phyloP scores from a whole-genome alignment of 805 yeast species.

The Starmerella bacillaris region DNA sequence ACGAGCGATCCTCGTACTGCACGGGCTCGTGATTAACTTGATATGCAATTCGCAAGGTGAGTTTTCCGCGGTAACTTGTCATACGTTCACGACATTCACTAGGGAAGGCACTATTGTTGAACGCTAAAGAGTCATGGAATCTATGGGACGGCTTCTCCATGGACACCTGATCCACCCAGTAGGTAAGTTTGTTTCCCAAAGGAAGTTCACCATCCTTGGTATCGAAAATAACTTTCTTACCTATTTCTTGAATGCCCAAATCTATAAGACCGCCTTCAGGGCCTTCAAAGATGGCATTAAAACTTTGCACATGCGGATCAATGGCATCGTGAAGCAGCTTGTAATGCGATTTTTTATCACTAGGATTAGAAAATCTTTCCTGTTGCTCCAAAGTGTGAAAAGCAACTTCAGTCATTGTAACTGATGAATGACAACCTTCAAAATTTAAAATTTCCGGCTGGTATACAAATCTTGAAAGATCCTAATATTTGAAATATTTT shows the following conservation, averaged over 20 bases:
- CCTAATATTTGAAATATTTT: too few relatives aligned
- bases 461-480: too few relatives aligned
- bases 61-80: conserved; percentile 60
- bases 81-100: conserved; percentile 81
- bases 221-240: conserved; percentile 70
- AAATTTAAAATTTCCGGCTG: too few relatives aligned
- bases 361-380: conserved; percentile 68
- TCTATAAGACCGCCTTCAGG: conserved; percentile 70
- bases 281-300: conserved; percentile 85
- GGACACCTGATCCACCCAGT: conserved; percentile 80
- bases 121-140: conserved; percentile 49
- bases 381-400: conserved; percentile 81
- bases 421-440: too few relatives aligned
- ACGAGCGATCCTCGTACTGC: conserved; percentile 62
- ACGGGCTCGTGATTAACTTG: conserved; percentile 77
- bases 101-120: conserved; percentile 66
- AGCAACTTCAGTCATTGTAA: conserved; percentile 2
- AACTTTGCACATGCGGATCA: conserved; percentile 87
- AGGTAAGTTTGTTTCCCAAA: conserved; percentile 64
- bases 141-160: conserved; percentile 73
- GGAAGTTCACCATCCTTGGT: conserved; percentile 41
- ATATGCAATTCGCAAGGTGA: conserved; percentile 68
- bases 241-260: conserved; percentile 75
- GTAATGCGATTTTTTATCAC: conserved; percentile 64
- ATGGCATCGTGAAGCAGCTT: conserved; percentile 80